These are phyloP conservation scores for Hypoxylon perforatum DNA, from an alignment of 495 filamentous ascomycete genomes.

Conservation along the genomic window DNA sequence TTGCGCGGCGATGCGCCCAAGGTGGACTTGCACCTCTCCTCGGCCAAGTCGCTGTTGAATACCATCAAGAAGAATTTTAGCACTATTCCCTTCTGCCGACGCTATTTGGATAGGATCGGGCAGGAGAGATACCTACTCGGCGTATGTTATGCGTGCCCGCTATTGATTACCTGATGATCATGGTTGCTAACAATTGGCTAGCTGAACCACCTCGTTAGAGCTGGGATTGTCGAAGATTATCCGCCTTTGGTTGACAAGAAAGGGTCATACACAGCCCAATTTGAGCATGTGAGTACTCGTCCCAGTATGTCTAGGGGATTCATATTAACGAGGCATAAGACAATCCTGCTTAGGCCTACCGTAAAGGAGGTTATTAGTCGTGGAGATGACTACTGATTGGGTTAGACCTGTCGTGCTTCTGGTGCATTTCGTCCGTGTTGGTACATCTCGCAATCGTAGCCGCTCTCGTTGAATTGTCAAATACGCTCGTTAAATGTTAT, in stretches of 20 bases:
- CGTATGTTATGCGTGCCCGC: constrained; percentile 66
- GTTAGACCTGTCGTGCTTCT: too few species aligned
- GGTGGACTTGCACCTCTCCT: constrained; percentile 73
- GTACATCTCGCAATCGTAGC: too few species aligned
- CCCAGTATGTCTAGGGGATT: not conserved
- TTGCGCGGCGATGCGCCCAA: constrained; percentile 72
- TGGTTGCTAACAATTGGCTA: constrained; percentile 48
- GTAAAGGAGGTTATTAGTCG: constrained; percentile 94
- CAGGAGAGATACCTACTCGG: constrained; percentile 90
- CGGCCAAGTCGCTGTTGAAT: constrained; percentile 82
- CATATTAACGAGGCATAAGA: constrained; percentile 58
- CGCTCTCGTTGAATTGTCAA: too few species aligned
- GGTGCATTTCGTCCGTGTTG: too few species aligned
- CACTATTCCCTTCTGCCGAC: constrained; percentile 86
- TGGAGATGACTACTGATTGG: constrained; percentile 89
- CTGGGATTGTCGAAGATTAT: constrained; percentile 89
- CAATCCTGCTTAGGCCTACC: constrained; percentile 84
- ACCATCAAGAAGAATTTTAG: constrained; percentile 95
- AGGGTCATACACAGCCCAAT: constrained; percentile 95
- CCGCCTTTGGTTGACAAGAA: constrained; percentile 91
- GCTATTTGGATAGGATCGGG: constrained; percentile 86
- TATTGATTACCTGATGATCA: not conserved
- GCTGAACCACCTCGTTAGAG: constrained; percentile 87
- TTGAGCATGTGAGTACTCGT: constrained; percentile 80
- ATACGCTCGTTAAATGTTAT: too few species aligned